A percentile compares a stretch with the other conserved stretches of the same genome.
Evolutionary conservation across 2,329 filamentous ascomycete genomes (phyloP).

Genomic region (Monosporascus sp.): DNA sequence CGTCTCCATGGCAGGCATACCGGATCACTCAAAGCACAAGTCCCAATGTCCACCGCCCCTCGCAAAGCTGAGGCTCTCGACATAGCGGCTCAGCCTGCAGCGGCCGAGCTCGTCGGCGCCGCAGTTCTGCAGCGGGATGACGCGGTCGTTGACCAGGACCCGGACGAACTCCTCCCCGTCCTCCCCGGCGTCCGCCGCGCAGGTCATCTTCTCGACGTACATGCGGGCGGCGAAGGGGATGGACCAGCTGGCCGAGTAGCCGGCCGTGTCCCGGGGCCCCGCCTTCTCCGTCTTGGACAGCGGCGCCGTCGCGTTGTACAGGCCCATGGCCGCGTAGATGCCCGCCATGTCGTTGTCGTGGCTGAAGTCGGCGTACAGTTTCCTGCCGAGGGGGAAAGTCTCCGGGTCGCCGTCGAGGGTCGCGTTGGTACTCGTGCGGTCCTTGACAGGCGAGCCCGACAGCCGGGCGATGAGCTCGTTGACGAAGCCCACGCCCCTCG

Average conservation of each 20-base stretch:
- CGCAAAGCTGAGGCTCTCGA: conserved; percentile 72
- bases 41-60: conserved; percentile 68
- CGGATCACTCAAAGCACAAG: conserved; percentile 46
- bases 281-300: conserved; percentile 47
- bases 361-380: conserved; percentile 82
- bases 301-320: conserved; percentile 63
- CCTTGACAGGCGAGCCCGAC: conserved; percentile 61
- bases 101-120: conserved; percentile 63
- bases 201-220: conserved; percentile 85
- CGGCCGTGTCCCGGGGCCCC: conserved; percentile 49
- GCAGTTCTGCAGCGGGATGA: conserved; percentile 68
- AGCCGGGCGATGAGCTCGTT: conserved; percentile 84
- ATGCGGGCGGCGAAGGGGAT: conserved; percentile 78
- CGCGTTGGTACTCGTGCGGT: conserved; percentile 70
- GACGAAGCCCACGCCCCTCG: conserved; percentile 80
- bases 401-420: conserved; percentile 63
- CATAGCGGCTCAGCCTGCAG: conserved; percentile 65
- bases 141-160: conserved; percentile 77
- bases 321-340: conserved; percentile 69
- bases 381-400: conserved; percentile 68
- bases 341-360: conserved; percentile 85
- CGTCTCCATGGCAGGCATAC: background rate
- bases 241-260: conserved; percentile 71
- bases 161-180: conserved; percentile 64
- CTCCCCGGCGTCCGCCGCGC: conserved; percentile 49